A percentile compares a stretch with the other conserved stretches of the same genome.
Conservation (phyloP, 345 rosid species). For the Pugionium dolabratum region DNA sequence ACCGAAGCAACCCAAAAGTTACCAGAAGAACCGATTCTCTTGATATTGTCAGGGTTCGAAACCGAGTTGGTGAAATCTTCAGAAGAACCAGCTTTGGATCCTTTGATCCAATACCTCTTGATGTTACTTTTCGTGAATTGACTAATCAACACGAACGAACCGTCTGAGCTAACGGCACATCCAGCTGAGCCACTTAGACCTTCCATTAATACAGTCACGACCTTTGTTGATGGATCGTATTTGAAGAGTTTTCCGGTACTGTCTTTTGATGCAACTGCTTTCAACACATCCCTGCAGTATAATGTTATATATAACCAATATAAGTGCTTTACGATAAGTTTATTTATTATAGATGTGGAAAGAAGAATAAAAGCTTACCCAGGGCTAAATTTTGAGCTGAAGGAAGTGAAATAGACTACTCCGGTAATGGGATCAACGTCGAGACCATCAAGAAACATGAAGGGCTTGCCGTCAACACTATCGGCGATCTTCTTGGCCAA, state of each 20-base stretch:
- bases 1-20: slow-evolving; percentile 45
- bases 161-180: slow-evolving; percentile 40
- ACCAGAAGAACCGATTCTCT: slow-evolving; percentile 33
- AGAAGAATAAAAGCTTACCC: not conserved
- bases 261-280: slow-evolving; percentile 39
- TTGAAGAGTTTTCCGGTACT: slow-evolving; percentile 35
- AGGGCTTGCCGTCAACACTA: slow-evolving; percentile 33
- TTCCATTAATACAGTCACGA: slow-evolving; percentile 31
- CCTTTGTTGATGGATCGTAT: slow-evolving; percentile 37
- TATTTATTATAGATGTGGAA: too few species aligned
- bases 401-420: slow-evolving; percentile 48
- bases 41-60: slow-evolving; percentile 42
- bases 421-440: slow-evolving; percentile 45
- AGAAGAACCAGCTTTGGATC: slow-evolving; percentile 35
- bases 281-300: slow-evolving; percentile 25
- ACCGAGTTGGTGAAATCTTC: slow-evolving; percentile 38
- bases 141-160: slow-evolving; percentile 38
- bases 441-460: slow-evolving; percentile 46
- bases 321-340: too few species aligned
- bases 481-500: slow-evolving; percentile 42
- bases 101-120: slow-evolving; percentile 43
- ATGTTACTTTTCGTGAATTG: slow-evolving; percentile 40
- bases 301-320: slow-evolving; percentile 10
- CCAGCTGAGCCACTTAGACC: slow-evolving; percentile 42
- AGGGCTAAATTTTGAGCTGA: slow-evolving; percentile 40